A percentile compares a stretch with the other conserved stretches of the same genome.
These are phyloP conservation scores for Pachyrhizus erosus DNA, from an alignment of 306 rosid species.

Conservation along the genomic window DNA sequence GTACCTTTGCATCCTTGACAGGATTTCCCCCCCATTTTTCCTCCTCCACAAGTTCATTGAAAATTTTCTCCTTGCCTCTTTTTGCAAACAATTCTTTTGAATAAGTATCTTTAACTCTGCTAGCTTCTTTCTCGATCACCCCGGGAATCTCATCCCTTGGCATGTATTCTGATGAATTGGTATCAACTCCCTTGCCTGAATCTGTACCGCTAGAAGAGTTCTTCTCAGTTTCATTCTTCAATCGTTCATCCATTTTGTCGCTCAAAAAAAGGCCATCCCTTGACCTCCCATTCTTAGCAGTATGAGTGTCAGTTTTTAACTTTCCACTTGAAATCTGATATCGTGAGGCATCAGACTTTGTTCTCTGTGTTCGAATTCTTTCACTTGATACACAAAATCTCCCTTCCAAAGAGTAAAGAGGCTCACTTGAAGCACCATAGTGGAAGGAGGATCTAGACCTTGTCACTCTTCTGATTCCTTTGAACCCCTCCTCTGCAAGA, in stretches of 20 bases:
- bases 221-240: constrained; percentile 29
- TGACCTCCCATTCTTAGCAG: constrained; percentile 13
- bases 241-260: constrained; percentile 33
- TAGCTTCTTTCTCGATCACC: constrained; percentile 22
- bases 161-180: constrained; percentile 17
- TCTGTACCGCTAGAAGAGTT: background rate
- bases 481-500: constrained; percentile 83
- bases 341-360: constrained; percentile 42
- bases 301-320: background rate
- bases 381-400: constrained; percentile 48
- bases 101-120: background rate
- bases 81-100: constrained; percentile 22
- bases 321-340: constrained; percentile 14
- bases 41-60: constrained; percentile 18
- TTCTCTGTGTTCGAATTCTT: constrained; percentile 40
- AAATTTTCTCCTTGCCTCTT: constrained; percentile 41
- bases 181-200: background rate
- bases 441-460: constrained; percentile 61
- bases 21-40: background rate
- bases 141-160: constrained; percentile 39
- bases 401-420: constrained; percentile 43
- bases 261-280: constrained; percentile 2
- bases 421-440: constrained; percentile 46
- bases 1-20: constrained; percentile 30
- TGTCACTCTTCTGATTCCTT: constrained; percentile 54